These are phyloP conservation scores for Lecanicillium sp. DNA, from an alignment of 2,329 filamentous ascomycete species.

Conservation along the genomic window DNA sequence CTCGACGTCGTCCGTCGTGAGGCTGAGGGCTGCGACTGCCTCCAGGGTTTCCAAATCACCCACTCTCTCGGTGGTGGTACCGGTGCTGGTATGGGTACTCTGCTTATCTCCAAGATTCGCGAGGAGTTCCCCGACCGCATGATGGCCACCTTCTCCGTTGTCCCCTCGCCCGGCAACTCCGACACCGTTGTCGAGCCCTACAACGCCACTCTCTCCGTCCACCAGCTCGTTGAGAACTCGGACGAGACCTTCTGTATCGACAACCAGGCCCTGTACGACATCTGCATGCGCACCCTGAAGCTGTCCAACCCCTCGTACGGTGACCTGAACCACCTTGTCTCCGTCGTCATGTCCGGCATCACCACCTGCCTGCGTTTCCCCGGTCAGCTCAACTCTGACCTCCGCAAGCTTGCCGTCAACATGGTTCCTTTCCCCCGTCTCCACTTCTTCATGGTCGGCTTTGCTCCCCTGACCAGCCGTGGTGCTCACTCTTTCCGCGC, in stretches of 20 bases:
- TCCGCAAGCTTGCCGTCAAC: conserved; percentile 99
- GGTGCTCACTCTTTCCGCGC: conserved; percentile 91
- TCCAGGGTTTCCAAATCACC: conserved; percentile 99
- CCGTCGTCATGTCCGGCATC: conserved; percentile 98
- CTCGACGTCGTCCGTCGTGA: conserved; percentile 98
- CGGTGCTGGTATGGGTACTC: conserved; percentile 99
- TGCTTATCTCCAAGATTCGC: conserved; percentile 99
- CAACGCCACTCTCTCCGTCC: conserved; percentile 97
- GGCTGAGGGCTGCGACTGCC: conserved; percentile 98
- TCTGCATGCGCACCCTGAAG: conserved; percentile 99
- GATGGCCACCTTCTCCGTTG: conserved; percentile 99
- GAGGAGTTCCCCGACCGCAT: conserved; percentile 99
- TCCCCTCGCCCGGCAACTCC: conserved; percentile 98
- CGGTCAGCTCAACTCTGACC: conserved; percentile 98
- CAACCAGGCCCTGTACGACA: conserved; percentile 99
- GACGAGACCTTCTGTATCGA: conserved; percentile 99
- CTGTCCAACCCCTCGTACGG: conserved; percentile 97
- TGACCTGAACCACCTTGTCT: conserved; percentile 98
- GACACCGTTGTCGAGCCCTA: conserved; percentile 99
- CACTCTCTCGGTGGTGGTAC: conserved; percentile 99
- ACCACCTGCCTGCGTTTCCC: conserved; percentile 99
- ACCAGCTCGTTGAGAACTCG: conserved; percentile 99
- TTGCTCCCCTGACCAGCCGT: conserved; percentile 89
- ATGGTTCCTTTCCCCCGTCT: conserved; percentile 99
- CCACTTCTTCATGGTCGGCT: conserved; percentile 99